phyloP scores from a whole-genome alignment of 345 rosid species.

The Moricandia moricandioides region DNA sequence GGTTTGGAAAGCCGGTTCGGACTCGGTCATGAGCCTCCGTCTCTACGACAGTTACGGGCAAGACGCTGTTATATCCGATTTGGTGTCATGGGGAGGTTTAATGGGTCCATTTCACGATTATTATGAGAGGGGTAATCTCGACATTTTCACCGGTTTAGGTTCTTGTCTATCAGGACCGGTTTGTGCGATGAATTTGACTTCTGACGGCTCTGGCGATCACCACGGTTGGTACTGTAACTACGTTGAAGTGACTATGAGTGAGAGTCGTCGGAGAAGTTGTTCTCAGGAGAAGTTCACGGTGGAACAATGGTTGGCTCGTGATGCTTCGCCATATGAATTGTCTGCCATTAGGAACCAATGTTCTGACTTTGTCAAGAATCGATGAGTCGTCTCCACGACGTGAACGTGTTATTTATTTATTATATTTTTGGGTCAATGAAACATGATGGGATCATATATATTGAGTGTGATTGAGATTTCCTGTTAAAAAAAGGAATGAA shows the following conservation, averaged over 20 bases:
- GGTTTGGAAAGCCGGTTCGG: slow-evolving; percentile 75
- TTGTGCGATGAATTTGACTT: slow-evolving; percentile 71
- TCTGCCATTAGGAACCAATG: slow-evolving; percentile 57
- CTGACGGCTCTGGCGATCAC: slow-evolving; percentile 69
- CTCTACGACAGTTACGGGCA: slow-evolving; percentile 52
- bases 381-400: slow-evolving; percentile 8
- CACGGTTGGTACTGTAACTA: slow-evolving; percentile 94
- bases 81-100: slow-evolving; percentile 80
- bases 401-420: background rate
- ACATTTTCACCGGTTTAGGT: slow-evolving; percentile 76
- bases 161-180: slow-evolving; percentile 50
- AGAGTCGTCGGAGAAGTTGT: slow-evolving; percentile 49
- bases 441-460: background rate
- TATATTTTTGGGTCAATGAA: background rate
- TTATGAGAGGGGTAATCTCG: slow-evolving; percentile 88
- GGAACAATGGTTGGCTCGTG: slow-evolving; percentile 90
- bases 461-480: slow-evolving; percentile 1
- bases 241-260: slow-evolving; percentile 73
- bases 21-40: slow-evolving; percentile 56
- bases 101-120: slow-evolving; percentile 67
- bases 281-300: slow-evolving; percentile 56
- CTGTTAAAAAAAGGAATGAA: background rate
- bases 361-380: slow-evolving; percentile 28
- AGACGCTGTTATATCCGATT: slow-evolving; percentile 38
- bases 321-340: slow-evolving; percentile 62